phyloP scores from a whole-genome alignment of 306 rosid species.

The Acacia confusa region DNA sequence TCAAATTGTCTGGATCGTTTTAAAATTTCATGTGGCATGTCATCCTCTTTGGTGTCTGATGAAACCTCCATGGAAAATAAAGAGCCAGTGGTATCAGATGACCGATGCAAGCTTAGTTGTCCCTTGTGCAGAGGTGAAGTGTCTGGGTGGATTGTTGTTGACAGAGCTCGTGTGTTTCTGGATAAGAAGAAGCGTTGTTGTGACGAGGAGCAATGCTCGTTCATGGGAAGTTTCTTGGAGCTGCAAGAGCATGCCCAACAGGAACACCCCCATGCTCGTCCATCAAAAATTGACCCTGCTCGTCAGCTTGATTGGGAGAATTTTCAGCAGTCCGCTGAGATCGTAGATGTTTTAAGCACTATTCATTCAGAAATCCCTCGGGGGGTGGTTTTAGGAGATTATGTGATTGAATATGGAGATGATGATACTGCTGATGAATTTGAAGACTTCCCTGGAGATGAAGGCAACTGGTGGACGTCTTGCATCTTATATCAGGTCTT shows the following conservation, averaged over 20 bases:
- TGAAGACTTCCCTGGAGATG: slow-evolving; percentile 82
- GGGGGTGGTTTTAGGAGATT: slow-evolving; percentile 92
- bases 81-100: slow-evolving; percentile 51
- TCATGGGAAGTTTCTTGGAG: slow-evolving; percentile 76
- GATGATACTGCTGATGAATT: slow-evolving; percentile 81
- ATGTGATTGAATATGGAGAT: slow-evolving; percentile 92
- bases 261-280: slow-evolving; percentile 89
- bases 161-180: slow-evolving; percentile 65
- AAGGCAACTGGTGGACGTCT: slow-evolving; percentile 98
- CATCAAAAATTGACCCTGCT: slow-evolving; percentile 91
- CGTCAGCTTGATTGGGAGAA: slow-evolving; percentile 97
- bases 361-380: slow-evolving; percentile 90
- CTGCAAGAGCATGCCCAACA: slow-evolving; percentile 74
- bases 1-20: slow-evolving; percentile 94
- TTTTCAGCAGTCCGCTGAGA: slow-evolving; percentile 95
- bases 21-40: slow-evolving; percentile 62
- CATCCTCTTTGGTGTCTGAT: slow-evolving; percentile 51
- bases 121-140: slow-evolving; percentile 96
- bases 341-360: slow-evolving; percentile 93
- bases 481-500: slow-evolving; percentile 90
- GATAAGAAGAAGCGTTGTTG: slow-evolving; percentile 87
- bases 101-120: slow-evolving; percentile 57
- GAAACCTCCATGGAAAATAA: slow-evolving; percentile 33
- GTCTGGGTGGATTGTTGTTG: slow-evolving; percentile 77
- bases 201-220: slow-evolving; percentile 68